A percentile compares a stretch with the other conserved stretches of the same genome.
These are phyloP conservation scores for Euphorbia tirucalli DNA, from an alignment of 345 rosid genomes.

Conservation along the genomic window DNA sequence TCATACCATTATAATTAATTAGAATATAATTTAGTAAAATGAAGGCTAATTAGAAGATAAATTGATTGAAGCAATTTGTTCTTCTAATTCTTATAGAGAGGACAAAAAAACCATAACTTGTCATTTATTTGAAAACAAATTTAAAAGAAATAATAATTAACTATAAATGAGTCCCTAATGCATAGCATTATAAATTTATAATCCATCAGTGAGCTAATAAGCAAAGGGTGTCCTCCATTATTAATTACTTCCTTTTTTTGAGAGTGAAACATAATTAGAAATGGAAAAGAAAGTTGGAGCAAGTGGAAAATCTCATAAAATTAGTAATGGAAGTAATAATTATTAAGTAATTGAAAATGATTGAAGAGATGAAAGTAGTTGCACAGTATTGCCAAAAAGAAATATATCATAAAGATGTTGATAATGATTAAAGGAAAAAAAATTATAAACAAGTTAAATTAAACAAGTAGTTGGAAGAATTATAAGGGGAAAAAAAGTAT, in stretches of 20 bases:
- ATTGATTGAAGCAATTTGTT: not conserved
- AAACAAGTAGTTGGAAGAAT: not conserved
- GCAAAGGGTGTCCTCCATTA: slow-evolving; percentile 7
- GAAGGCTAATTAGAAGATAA: too few species aligned
- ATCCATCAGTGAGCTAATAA: not conserved
- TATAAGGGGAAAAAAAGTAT: not conserved
- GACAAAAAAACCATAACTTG: not conserved
- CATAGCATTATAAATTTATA: not conserved
- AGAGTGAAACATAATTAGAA: slow-evolving; percentile 24
- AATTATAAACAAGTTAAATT: not conserved
- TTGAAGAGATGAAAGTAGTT: slow-evolving; percentile 6
- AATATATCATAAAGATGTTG: slow-evolving; percentile 11
- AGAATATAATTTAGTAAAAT: too few species aligned
- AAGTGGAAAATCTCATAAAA: slow-evolving; percentile 23
- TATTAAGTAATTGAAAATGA: slow-evolving; percentile 19
- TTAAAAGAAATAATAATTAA: too few species aligned
- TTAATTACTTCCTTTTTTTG: slow-evolving; percentile 28
- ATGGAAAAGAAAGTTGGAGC: slow-evolving; percentile 23
- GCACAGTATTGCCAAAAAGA: slow-evolving; percentile 17
- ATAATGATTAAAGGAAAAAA: slow-evolving; percentile 17
- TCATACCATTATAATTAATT: too few species aligned
- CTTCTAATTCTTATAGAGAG: not conserved
- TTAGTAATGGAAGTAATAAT: slow-evolving; percentile 15
- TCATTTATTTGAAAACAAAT: not conserved
- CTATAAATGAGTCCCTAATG: not conserved